Base-by-base conservation (phyloP, 352 stramenopile genomes). In the Phytopythium sindhum region DNA sequence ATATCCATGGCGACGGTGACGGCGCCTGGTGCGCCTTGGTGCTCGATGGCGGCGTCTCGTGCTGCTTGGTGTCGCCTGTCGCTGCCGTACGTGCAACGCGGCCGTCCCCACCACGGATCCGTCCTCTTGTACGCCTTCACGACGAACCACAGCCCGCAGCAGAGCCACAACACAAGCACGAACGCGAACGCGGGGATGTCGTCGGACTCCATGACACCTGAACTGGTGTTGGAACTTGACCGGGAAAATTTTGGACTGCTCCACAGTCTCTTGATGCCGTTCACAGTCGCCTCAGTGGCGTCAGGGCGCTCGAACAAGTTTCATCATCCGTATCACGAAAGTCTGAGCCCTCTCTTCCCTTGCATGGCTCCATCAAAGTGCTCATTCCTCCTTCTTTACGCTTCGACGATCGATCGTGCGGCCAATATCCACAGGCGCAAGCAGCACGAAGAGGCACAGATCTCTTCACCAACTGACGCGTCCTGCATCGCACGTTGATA, bases 121-220 rank as follows among this genome's bases (percentile, higher is more conserved):
- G 21, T 37, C 33, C 50, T 33, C 1, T 21, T 57, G 28, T 57
- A 57, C 28, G 50, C 50, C 26, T 39, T 33, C 5, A 41, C 19
- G 50, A 57, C n/a, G 50, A 57, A 57, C 50, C 50, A 57, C 12
- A 57, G 14, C 26, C 50, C 50, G 28, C 50, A 57, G 17, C 26
- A 12, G 14, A 57, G 1, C 50, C 50, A 41, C 26, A 57, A 2
- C 11, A 33, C 50, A 15, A 57, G 6, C 12, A 37, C 24, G 50
- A 57, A 57, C 24, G 50, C 28, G 15, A 57, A 57, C 8, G 33
- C 33, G 15, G 50, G 50, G 8, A 39, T 10, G 28, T 57, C 50
- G 5, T 9, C 50, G 14, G 50, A 42, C 50, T 57, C 17, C 26
- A 57, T 35, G 26, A 17, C 11, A 4, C 5, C 17, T 21, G 8